Base-by-base conservation (phyloP, 306 rosid genomes). In the Casuarina glauca region DNA sequence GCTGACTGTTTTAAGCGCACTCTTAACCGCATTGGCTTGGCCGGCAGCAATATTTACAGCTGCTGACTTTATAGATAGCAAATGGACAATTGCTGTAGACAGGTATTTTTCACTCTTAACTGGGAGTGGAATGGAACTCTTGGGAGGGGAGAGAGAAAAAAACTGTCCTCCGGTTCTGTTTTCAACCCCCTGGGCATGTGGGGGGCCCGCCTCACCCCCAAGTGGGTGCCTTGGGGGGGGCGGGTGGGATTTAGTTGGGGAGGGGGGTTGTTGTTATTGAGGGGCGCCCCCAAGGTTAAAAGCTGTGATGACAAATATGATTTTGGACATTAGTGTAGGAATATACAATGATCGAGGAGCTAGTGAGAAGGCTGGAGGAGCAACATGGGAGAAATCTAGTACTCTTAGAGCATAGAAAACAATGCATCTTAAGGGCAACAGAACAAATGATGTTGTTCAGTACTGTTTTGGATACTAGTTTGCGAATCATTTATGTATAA, bases 31-130 rank as follows among this genome's bases (percentile, higher is more conserved):
- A 36, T 60, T 90, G 32, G 86, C 93, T 61, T 85, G 90, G 91
- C 96, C 96, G 54, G 89, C 96, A 78, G 73, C 90, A 43, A 72
- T 90, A 70, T 10, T 90, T 79, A 12, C 86, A 26, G 68, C 96
- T 71, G 76, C 86, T 80, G 86, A 88, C 86, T 12, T 90, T 79
- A 90, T 90, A 71, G 96, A 90, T 83, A 90, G 82, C 82, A 85
- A 45, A 82, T 90, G 96, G 96, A 84, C 93, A 58, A 12, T 90
- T 82, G 96, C 93, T 45, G 54, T 85, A 12, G 91, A 90, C 84
- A 90, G 93, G 96, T 83, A 71, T 64, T 52, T 69, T 49, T 62
- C 49, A 16, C 71, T n/a, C 71, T 41, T 66, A 8, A 13, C 64
- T 58, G 9, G 8, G 26, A 58, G 64, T 26, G 64, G 41, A 58